Percentiles rank a stretch among this genome's conserved stretches.
Evolutionary conservation across 2,329 filamentous ascomycete genomes (phyloP).

Genomic region (Xylariaceae sp.): DNA sequence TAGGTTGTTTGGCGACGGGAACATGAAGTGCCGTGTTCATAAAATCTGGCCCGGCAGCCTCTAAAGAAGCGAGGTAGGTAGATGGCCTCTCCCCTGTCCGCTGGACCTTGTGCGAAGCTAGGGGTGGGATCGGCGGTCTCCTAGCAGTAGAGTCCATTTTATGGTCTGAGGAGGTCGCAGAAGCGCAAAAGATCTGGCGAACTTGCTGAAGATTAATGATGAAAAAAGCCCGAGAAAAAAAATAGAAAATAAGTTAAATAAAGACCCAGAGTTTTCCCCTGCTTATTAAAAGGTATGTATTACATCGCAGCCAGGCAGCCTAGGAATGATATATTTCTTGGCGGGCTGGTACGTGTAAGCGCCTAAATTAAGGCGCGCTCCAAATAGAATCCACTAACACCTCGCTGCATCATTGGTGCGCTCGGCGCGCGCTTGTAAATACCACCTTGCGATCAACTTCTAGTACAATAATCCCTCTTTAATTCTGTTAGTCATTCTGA

Average conservation of each 20-base stretch:
- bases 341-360: no score
- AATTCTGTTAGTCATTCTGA: no score
- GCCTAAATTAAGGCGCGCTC: no score
- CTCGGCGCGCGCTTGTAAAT: no score
- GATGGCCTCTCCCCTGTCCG: constrained; percentile 7
- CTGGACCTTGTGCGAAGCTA: constrained; percentile 3
- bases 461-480: no score
- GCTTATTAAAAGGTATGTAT: neutral
- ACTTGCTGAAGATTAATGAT: neutral
- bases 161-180: neutral
- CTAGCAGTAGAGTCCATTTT: neutral
- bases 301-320: no score
- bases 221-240: neutral
- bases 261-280: neutral
- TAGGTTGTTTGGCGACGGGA: neutral
- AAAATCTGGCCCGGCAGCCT: constrained; percentile 16
- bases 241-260: neutral
- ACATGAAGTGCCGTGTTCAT: constrained; percentile 9
- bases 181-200: neutral
- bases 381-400: no score
- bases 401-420: no score
- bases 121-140: constrained; percentile 1
- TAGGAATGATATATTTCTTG: no score
- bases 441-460: no score
- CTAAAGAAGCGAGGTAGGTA: constrained; percentile 17